Base-by-base conservation (phyloP, 2,329 filamentous ascomycete genomes). In the Aurifilum marmelostoma region DNA sequence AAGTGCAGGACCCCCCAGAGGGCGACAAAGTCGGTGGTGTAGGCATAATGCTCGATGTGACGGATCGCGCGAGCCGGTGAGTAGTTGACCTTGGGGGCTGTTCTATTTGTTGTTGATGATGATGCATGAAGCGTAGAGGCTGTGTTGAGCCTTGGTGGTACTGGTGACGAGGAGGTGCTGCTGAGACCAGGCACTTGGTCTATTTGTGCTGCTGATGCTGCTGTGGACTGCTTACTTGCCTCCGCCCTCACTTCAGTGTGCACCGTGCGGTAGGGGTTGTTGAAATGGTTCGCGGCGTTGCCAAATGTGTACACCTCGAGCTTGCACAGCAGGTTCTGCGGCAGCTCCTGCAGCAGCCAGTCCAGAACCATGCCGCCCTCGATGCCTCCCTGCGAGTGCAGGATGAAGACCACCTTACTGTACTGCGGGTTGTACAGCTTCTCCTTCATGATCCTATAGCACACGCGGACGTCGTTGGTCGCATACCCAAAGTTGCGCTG, bases 241-340 rank as follows among this genome's bases (percentile, higher is more conserved):
- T 74, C 73, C n/a, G 80, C 77, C 5, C 75, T 73, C 7, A 74
- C 73, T 71, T 88, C 84, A 0, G 83, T 84, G 1, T 78, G 74
- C 14, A 81, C 73, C 69, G 86, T 84, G 3, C 85, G 82, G 72
- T 88, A 85, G 0, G 92, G 92, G 72, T 93, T 93, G 77, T 94
- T 94, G 81, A 93, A 94, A 77, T 94, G 91, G 74, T 93, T 93
- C 0, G 92, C 90, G 0, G 91, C 92, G 68, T 88, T 91, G 37
- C 91, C 92, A 76, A 95, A 95, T 0, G 92, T 94, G 77, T 90
- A 91, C 2, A 95, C 86, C 77, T 95, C 92, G 0, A 94, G 83
- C 73, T 93, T 91, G 2, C 83, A 79, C 7, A 93, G 80, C 3
- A 90, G 80, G 71, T 90, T 85, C 68, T 89, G 87, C 0, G 90